Percentiles rank a stretch among this genome's conserved stretches.
These are phyloP conservation scores for Diatrype stigma DNA, from an alignment of 2,329 filamentous ascomycete species.

Conservation along the genomic window DNA sequence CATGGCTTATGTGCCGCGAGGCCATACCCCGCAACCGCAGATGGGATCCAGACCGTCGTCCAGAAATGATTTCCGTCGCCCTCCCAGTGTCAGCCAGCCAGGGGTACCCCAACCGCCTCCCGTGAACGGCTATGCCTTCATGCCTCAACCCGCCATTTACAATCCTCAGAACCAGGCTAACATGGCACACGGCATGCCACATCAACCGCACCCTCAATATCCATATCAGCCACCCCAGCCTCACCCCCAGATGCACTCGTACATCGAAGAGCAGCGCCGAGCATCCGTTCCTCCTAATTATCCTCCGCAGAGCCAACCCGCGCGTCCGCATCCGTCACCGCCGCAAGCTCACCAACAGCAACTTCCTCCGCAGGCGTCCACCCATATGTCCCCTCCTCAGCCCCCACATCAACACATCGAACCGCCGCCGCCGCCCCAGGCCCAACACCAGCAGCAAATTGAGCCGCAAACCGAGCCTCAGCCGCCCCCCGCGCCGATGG, in stretches of 20 bases:
- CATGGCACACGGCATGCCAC: slow-evolving; percentile 37
- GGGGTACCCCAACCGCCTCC: slow-evolving; percentile 58
- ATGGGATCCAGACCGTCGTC: slow-evolving; percentile 74
- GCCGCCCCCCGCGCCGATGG: slow-evolving; percentile 45
- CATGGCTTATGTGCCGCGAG: slow-evolving; percentile 65
- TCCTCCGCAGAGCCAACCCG: slow-evolving; percentile 51
- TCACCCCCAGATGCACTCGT: slow-evolving; percentile 58
- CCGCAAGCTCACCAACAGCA: slow-evolving; percentile 54
- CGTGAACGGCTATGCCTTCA: slow-evolving; percentile 73
- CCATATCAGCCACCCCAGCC: slow-evolving; percentile 34
- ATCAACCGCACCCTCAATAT: slow-evolving; percentile 26
- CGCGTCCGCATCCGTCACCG: slow-evolving; percentile 55
- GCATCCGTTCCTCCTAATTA: slow-evolving; percentile 68
- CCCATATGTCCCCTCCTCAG: slow-evolving; percentile 50
- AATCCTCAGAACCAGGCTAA: slow-evolving; percentile 54
- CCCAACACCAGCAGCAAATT: slow-evolving; percentile 49
- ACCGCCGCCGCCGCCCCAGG: slow-evolving; percentile 35
- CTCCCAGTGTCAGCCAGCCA: slow-evolving; percentile 67
- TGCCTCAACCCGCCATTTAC: slow-evolving; percentile 83
- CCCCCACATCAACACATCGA: slow-evolving; percentile 42
- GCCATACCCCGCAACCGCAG: slow-evolving; percentile 77
- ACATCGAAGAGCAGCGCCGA: slow-evolving; percentile 71
- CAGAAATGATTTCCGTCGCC: slow-evolving; percentile 72
- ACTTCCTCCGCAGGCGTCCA: slow-evolving; percentile 41
- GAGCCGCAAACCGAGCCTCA: slow-evolving; percentile 19